These are phyloP conservation scores for Gonium pectorale DNA, from an alignment of 139 green algal species.

Conservation along the genomic window DNA sequence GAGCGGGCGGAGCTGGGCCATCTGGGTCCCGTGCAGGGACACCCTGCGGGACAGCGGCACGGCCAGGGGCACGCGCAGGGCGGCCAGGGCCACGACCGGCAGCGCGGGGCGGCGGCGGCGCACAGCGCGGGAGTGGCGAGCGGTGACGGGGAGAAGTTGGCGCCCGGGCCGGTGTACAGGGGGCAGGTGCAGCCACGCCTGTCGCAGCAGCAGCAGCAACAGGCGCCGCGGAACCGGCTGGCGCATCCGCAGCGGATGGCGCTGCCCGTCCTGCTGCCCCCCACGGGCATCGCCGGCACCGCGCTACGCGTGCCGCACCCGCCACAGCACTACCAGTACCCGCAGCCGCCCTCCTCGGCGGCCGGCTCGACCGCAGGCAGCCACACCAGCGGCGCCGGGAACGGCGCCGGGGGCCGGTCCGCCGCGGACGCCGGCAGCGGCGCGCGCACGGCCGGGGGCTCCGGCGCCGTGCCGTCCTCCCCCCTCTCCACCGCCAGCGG, in stretches of 20 bases:
- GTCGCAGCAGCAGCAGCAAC: background rate
- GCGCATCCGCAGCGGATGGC: background rate
- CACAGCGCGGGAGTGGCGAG: no score
- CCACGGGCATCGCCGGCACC: constrained; percentile 18
- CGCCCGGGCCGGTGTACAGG: background rate
- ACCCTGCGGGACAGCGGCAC: background rate
- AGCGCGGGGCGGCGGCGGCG: background rate
- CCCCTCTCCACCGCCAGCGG: no score
- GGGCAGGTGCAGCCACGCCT: background rate
- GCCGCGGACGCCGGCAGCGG: no score
- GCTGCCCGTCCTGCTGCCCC: background rate
- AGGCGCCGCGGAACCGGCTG: background rate
- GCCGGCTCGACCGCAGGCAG: background rate
- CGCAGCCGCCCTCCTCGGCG: background rate
- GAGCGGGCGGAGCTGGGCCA: background rate
- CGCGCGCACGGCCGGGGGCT: no score
- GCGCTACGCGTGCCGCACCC: constrained; percentile 8
- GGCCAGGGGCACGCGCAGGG: background rate
- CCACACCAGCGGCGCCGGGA: background rate
- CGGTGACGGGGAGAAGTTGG: no score
- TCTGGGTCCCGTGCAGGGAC: background rate
- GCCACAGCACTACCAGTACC: no score
- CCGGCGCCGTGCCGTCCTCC: no score
- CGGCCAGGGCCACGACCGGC: background rate
- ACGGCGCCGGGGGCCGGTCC: background rate